phyloP scores from a whole-genome alignment of 164 flowering plant genomes.

The Magnolia changhungtana region DNA sequence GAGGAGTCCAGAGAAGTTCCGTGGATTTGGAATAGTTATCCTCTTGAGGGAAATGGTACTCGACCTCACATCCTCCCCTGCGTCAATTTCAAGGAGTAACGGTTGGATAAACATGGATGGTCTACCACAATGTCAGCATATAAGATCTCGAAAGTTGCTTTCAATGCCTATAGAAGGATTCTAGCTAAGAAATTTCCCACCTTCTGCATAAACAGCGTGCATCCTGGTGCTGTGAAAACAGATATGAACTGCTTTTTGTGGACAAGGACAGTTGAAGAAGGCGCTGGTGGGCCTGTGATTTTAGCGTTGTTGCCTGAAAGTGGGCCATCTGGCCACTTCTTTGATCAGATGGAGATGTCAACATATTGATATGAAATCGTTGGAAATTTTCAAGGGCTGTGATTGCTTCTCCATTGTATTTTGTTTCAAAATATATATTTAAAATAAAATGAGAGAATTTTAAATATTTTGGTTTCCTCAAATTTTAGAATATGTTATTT shows the following conservation, averaged over 20 bases:
- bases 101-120: slow-evolving; percentile 36
- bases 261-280: slow-evolving; percentile 28
- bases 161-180: slow-evolving; percentile 49
- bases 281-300: slow-evolving; percentile 34
- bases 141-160: slow-evolving; percentile 31
- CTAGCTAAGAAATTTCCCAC: slow-evolving; percentile 34
- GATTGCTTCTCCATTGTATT: too few relatives aligned
- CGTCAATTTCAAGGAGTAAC: slow-evolving; percentile 29
- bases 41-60: too few relatives aligned
- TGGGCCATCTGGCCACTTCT: slow-evolving; percentile 43
- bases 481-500: too few relatives aligned
- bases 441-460: too few relatives aligned
- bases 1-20: too few relatives aligned
- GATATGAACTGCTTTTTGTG: slow-evolving; percentile 28
- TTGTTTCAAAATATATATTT: too few relatives aligned
- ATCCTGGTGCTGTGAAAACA: slow-evolving; percentile 41
- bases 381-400: not conserved
- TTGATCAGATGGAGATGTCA: slow-evolving; percentile 17
- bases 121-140: slow-evolving; percentile 27
- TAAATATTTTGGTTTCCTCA: too few relatives aligned
- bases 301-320: slow-evolving; percentile 36
- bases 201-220: slow-evolving; percentile 34
- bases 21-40: too few relatives aligned
- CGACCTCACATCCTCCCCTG: too few relatives aligned
- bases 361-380: not conserved